These are phyloP conservation scores for Hypoxylon sp. DNA, from an alignment of 2,329 filamentous ascomycete species.

Conservation along the genomic window DNA sequence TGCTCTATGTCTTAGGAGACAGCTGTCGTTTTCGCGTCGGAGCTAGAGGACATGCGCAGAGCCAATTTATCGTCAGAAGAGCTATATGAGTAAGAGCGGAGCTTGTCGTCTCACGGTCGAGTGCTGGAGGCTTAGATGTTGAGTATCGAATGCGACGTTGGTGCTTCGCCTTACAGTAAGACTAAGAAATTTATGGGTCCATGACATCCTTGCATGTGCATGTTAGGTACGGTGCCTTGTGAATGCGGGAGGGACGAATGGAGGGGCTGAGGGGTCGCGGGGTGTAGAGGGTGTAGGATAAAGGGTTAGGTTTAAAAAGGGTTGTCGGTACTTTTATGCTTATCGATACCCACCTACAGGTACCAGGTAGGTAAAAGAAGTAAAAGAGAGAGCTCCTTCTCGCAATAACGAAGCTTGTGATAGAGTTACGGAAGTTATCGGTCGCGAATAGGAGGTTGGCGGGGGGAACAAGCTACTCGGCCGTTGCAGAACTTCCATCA, in stretches of 20 bases:
- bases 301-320: constrained; percentile 8
- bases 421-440: background rate
- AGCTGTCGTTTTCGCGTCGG: constrained; percentile 10
- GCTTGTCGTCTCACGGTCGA: constrained; percentile 15
- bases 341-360: constrained; percentile 33
- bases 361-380: too few species aligned
- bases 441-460: background rate
- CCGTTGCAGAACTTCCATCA: constrained; percentile 17
- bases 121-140: constrained; percentile 9
- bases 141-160: constrained; percentile 28
- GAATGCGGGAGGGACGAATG: constrained; percentile 2
- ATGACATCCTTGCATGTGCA: constrained; percentile 12
- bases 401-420: constrained; percentile 1
- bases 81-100: constrained; percentile 36
- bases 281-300: constrained; percentile 15
- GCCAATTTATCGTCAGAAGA: constrained; percentile 8
- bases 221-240: too few species aligned
- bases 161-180: constrained; percentile 38
- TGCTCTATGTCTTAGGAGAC: constrained; percentile 12
- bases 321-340: constrained; percentile 17
- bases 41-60: background rate
- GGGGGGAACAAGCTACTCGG: constrained; percentile 8
- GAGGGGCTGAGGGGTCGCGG: constrained; percentile 16
- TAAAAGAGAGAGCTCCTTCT: background rate
- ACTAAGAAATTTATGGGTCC: constrained; percentile 31